Conservation (phyloP, 306 rosid species). For the Cercis canadensis region DNA sequence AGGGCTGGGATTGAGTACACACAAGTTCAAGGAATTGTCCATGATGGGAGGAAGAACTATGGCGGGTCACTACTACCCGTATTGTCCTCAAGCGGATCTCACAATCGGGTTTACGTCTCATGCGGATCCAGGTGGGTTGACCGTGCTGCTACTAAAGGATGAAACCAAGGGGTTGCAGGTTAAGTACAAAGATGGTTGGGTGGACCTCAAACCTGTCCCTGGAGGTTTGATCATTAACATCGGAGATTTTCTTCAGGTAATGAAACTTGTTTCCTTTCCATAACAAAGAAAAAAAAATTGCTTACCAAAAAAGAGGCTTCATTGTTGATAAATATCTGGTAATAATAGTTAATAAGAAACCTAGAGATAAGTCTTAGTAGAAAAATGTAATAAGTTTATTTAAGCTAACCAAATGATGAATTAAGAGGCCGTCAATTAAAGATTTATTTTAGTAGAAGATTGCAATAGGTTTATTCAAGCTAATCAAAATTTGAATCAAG, state of each 20-base stretch:
- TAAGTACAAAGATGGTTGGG: conserved; percentile 39
- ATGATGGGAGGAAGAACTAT: background rate
- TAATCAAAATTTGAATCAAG: no score
- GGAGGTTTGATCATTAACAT: conserved; percentile 57
- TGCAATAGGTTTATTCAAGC: no score
- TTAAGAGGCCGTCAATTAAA: no score
- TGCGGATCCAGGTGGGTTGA: conserved; percentile 52
- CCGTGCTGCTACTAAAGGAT: conserved; percentile 46
- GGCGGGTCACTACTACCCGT: conserved; percentile 15
- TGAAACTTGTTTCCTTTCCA: no score
- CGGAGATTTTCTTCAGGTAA: conserved; percentile 63
- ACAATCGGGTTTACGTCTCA: conserved; percentile 51
- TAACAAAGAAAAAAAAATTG: no score
- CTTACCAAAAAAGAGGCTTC: no score
- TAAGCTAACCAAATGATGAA: no score
- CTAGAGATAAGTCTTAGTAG: no score
- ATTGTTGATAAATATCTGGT: no score
- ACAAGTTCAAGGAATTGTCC: background rate
- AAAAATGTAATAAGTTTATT: no score
- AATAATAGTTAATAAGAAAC: no score
- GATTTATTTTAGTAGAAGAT: no score
- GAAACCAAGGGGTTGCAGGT: conserved; percentile 58
- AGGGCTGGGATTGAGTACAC: background rate
- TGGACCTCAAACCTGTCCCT: conserved; percentile 54
- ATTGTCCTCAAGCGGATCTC: conserved; percentile 31